Percentiles rank a stretch among this genome's conserved stretches.
These are phyloP conservation scores for Parathielavia hyrcaniae DNA, from an alignment of 495 filamentous ascomycete genomes.

Conservation along the genomic window DNA sequence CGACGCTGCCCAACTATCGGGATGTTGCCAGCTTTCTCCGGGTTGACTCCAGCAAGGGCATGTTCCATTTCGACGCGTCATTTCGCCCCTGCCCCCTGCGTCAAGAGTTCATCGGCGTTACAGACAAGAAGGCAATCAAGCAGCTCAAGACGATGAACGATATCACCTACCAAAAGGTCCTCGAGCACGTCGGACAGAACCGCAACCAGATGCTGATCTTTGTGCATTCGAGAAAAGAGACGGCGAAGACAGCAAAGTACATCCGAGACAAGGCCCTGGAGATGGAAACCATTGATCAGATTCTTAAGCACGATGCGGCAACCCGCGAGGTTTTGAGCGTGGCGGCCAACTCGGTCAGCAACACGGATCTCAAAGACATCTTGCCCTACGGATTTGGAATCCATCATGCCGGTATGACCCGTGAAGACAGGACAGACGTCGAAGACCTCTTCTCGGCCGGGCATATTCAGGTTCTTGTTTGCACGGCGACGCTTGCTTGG, in stretches of 20 bases:
- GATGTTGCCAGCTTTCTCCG: slow-evolving; percentile 96
- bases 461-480: slow-evolving; percentile 89
- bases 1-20: slow-evolving; percentile 92
- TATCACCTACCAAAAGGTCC: slow-evolving; percentile 93
- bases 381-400: slow-evolving; percentile 96
- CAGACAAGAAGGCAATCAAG: slow-evolving; percentile 97
- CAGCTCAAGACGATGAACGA: slow-evolving; percentile 99
- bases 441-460: slow-evolving; percentile 91
- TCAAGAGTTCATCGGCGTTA: slow-evolving; percentile 97
- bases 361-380: slow-evolving; percentile 87
- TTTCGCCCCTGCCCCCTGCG: slow-evolving; percentile 87
- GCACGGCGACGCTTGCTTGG: slow-evolving; percentile 93
- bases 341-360: slow-evolving; percentile 75
- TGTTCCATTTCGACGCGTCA: slow-evolving; percentile 95
- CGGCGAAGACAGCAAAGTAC: slow-evolving; percentile 92
- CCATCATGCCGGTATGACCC: slow-evolving; percentile 94
- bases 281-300: slow-evolving; percentile 92
- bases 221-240: slow-evolving; percentile 96
- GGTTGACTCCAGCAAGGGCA: slow-evolving; percentile 74
- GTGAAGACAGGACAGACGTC: slow-evolving; percentile 86
- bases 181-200: slow-evolving; percentile 89
- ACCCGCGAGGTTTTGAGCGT: slow-evolving; percentile 81
- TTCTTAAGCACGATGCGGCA: slow-evolving; percentile 86
- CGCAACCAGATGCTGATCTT: slow-evolving; percentile 98
- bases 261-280: slow-evolving; percentile 94